These are phyloP conservation scores for Chrysanthemum makinoi DNA, from an alignment of 129 eudicot species.

Conservation along the genomic window DNA sequence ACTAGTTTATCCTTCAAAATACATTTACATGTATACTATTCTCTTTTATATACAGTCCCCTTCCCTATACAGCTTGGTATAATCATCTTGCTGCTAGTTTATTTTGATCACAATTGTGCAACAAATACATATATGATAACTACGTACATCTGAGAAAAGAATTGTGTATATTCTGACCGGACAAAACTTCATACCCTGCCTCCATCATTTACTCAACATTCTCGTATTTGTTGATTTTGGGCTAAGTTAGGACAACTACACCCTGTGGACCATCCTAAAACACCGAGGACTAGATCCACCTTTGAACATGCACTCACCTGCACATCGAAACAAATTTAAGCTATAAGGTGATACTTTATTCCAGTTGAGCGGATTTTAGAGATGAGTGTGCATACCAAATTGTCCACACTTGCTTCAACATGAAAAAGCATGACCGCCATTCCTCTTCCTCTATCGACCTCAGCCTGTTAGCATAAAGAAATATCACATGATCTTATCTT, in stretches of 20 bases:
- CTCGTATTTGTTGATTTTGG: constrained; percentile 51
- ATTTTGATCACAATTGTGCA: constrained; percentile 25
- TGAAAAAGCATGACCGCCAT: constrained; percentile 82
- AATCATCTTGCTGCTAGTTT: constrained; percentile 28
- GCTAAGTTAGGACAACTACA: constrained; percentile 76
- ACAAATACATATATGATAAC: constrained; percentile 29
- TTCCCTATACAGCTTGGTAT: constrained; percentile 21
- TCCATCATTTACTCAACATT: constrained; percentile 38
- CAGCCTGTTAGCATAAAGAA: constrained; percentile 55
- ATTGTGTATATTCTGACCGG: constrained; percentile 28
- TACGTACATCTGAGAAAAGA: constrained; percentile 29
- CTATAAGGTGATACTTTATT: background rate
- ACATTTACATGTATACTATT: constrained; percentile 58
- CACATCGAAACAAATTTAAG: constrained; percentile 4
- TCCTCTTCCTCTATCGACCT: constrained; percentile 65
- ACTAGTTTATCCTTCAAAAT: constrained; percentile 30
- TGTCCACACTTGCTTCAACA: constrained; percentile 70
- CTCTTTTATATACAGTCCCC: constrained; percentile 62
- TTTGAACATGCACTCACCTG: constrained; percentile 75
- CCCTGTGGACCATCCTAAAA: constrained; percentile 89
- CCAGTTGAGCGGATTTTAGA: background rate
- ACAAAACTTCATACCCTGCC: constrained; percentile 65
- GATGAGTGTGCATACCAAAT: constrained; percentile 49
- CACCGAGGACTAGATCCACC: constrained; percentile 71
- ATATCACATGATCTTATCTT: constrained; percentile 2